A percentile compares a stretch with the other conserved stretches of the same genome.
Conservation (phyloP, 176 grass and related monocot genomes). For the Cenchrus fungigraminus region DNA sequence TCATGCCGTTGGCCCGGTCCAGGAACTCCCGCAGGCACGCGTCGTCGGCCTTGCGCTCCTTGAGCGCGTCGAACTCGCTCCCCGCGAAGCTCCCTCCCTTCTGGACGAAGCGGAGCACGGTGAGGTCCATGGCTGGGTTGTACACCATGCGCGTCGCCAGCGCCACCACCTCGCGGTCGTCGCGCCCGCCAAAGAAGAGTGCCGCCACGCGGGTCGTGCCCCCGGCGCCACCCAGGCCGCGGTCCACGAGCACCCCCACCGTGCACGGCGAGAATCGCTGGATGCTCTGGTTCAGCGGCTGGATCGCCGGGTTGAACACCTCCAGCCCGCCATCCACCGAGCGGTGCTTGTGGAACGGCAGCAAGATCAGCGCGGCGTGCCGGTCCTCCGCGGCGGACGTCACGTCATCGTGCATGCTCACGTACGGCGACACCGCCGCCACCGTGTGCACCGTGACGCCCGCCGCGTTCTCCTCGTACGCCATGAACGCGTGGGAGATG, state of each 20-base stretch:
- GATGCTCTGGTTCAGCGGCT: slow-evolving; percentile 54
- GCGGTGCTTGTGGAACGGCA: slow-evolving; percentile 88
- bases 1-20: slow-evolving; percentile 1
- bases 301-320: slow-evolving; percentile 51
- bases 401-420: slow-evolving; percentile 78
- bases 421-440: slow-evolving; percentile 61
- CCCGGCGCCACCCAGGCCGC: slow-evolving; percentile 47
- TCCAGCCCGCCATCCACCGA: slow-evolving; percentile 68
- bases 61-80: slow-evolving; percentile 45
- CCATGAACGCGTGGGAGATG: slow-evolving; percentile 64
- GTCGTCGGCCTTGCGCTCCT: slow-evolving; percentile 60
- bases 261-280: slow-evolving; percentile 64
- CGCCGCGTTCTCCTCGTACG: slow-evolving; percentile 50
- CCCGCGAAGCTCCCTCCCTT: slow-evolving; percentile 14
- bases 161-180: slow-evolving; percentile 76
- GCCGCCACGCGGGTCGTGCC: slow-evolving; percentile 45
- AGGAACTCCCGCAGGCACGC: slow-evolving; percentile 50
- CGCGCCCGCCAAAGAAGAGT: slow-evolving; percentile 76
- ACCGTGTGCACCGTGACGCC: slow-evolving; percentile 52
- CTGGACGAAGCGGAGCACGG: slow-evolving; percentile 58
- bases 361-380: slow-evolving; percentile 65
- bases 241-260: slow-evolving; percentile 70
- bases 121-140: slow-evolving; percentile 57
- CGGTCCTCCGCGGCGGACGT: slow-evolving; percentile 59
- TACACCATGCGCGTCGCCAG: slow-evolving; percentile 59